phyloP scores from a whole-genome alignment of 352 stramenopile species.

The Peronospora tabacina region DNA sequence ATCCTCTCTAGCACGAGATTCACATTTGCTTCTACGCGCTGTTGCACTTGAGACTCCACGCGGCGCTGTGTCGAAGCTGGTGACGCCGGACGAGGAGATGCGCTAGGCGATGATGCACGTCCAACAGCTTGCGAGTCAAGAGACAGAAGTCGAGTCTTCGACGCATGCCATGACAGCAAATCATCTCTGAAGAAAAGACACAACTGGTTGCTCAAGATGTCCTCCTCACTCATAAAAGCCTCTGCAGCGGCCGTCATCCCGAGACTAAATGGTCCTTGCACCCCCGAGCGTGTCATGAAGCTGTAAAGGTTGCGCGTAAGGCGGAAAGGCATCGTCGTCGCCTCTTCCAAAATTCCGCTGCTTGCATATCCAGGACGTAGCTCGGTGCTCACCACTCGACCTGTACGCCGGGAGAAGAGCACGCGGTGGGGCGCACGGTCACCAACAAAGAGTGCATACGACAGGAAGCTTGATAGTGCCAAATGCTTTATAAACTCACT shows the following conservation, averaged over 20 bases:
- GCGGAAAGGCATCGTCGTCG: conserved; percentile 83
- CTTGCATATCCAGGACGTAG: conserved; percentile 77
- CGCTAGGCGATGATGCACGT: conserved; percentile 17
- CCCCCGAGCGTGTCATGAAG: conserved; percentile 77
- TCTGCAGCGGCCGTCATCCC: conserved; percentile 75
- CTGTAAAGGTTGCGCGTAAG: conserved; percentile 85
- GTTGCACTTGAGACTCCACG: conserved; percentile 71
- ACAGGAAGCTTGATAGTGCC: conserved; percentile 78
- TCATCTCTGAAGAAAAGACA: conserved; percentile 86
- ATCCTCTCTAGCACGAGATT: conserved; percentile 76
- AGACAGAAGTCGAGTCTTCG: conserved; percentile 60
- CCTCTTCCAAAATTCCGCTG: conserved; percentile 71
- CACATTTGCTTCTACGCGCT: conserved; percentile 83
- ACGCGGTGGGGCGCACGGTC: conserved; percentile 80
- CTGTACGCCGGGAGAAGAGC: conserved; percentile 72
- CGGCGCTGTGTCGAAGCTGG: conserved; percentile 39
- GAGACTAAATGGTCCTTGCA: conserved; percentile 82
- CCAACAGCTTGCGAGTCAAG: conserved; percentile 22
- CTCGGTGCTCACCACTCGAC: conserved; percentile 77
- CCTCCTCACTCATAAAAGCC: conserved; percentile 74
- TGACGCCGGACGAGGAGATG: conserved; percentile 19
- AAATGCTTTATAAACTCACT: conserved; percentile 84
- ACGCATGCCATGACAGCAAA: conserved; percentile 81
- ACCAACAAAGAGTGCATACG: conserved; percentile 79
- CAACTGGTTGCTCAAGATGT: conserved; percentile 82